Base-by-base conservation (phyloP, 331 rosid species). In the Phaseolus coccineus region DNA sequence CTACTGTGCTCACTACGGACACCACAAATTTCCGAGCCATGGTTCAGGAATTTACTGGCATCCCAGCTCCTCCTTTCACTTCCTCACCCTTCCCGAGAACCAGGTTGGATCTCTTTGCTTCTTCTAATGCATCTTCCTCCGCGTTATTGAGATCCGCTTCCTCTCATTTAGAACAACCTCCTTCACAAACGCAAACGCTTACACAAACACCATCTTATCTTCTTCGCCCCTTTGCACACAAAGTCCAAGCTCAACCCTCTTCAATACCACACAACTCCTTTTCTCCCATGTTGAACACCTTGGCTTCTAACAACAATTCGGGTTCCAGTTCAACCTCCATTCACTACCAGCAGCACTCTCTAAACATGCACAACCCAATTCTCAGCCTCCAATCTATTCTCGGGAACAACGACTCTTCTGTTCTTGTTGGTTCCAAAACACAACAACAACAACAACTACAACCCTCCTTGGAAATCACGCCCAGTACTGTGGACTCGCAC, bases 21-120 rank as follows among this genome's bases (percentile, higher is more conserved):
- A 96, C 99, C 25, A 84, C 95, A 0, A 96, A 96, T 87, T 96
- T 96, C 87, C 76, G 99, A 84, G 97, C 99, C 83, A 96, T 96
- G 99, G 99, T 96, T 79, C 99, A 96, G 71, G 98, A 96, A 83
- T 96, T 96, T 78, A 96, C 99, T 1, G 99, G 99, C 24, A 93
- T 96, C 25, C 99, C 99, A 3, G 92, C 98, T 10, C 97, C 90
- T 1, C 98, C 99, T 2, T 96, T 96, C 74, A 85, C 92, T 0
- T 86, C 94, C 4, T 86, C 91, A 0, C 79, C 85, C 53, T 91
- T 85, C 68, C 87, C 86, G 7, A 83, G 95, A 73, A 84, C 77
- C 59, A 86, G 99, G 35, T 77, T 96, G 40, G 98, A 96, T 78
- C 87, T 96, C 10, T 90, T 93, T 19, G 88, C 90, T n/a, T 7